Evolutionary conservation across 306 rosid genomes (phyloP).

Genomic region (Citrullus colocynthis): DNA sequence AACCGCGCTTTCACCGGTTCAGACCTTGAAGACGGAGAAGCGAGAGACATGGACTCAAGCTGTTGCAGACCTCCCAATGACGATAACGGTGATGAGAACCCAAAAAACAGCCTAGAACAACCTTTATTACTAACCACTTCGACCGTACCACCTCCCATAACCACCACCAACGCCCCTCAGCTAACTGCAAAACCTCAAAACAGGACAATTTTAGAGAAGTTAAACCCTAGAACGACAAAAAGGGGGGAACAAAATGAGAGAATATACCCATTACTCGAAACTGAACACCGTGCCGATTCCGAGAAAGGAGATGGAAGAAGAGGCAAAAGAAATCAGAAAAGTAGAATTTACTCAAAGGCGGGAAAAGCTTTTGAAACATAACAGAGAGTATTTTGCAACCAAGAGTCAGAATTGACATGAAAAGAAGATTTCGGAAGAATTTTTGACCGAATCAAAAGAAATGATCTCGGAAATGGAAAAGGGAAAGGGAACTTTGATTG

Average conservation of each 20-base stretch:
- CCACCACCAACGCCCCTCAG: conserved; percentile 26
- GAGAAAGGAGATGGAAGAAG: background rate
- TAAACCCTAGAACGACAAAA: conserved; percentile 2
- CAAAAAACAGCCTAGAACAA: conserved; percentile 58
- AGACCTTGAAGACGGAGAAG: conserved; percentile 38
- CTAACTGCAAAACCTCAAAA: conserved; percentile 15
- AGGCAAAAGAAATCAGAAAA: background rate
- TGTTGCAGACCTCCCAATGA: conserved; percentile 43
- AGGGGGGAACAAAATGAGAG: background rate
- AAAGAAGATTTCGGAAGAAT: background rate
- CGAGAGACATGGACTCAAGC: conserved; percentile 53
- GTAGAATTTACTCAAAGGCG: conserved; percentile 9
- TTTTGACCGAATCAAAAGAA: conserved; percentile 1
- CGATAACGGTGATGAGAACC: conserved; percentile 42
- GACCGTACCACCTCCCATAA: conserved; percentile 59
- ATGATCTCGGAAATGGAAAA: background rate
- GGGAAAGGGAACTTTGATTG: background rate
- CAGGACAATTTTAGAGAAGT: background rate
- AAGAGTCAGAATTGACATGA: background rate
- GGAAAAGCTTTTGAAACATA: conserved; percentile 8
- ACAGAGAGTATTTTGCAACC: background rate
- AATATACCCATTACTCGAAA: conserved; percentile 4
- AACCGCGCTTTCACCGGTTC: conserved; percentile 29
- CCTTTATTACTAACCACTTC: conserved; percentile 69
- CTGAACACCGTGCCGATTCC: conserved; percentile 2